Base-by-base conservation (phyloP, 2,329 filamentous ascomycete genomes). In the Diaporthe longicolla region DNA sequence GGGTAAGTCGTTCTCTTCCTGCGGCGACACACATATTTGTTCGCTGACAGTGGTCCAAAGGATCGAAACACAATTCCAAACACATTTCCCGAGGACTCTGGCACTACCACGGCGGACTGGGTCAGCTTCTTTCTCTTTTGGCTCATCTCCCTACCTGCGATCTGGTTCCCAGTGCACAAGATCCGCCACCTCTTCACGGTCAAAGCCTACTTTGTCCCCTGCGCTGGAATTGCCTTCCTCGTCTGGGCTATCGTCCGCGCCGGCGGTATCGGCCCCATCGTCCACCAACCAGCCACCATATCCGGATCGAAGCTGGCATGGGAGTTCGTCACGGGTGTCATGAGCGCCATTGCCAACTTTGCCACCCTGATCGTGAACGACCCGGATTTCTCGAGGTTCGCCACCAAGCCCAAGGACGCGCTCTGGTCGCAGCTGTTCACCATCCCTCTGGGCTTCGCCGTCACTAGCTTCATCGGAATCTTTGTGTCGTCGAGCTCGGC, bases 331-430 rank as follows among this genome's bases (percentile, higher is more conserved):
- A 93, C 92, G 75, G 94, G 94, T 50, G 92, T 97, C 83, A 97
- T 98, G 95, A 92, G 89, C 32, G 92, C 94, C 5, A 95, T 98
- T 77, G 93, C 94, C 78, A 98, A 98, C 84, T 98, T 98, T 80
- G 94, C 95, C 1, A 95, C 95, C 0, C 88, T 98, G 45, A 97
- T 98, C 77, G 89, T 93, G 75, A 92, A 97, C 81, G 92, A 94
- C 77, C 93, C 93, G 0, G 95, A 97, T 80, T 98, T 97, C 82
- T 87, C 94, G 26, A 93, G 95, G 81, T 98, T 98, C 79, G 93
- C 95, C 3, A 85, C 85, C 26, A 94, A 92, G 80, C 94, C 94
- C 0, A 88, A 85, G 24, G 93, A 97, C 80, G 94, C 94, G 0
- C 80, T 97, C 9, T 94, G 93, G 90, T 92, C 95, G 0, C 95